Evolutionary conservation across 805 yeast genomes (phyloP).

Genomic region (Cyberlindnera nakhonratchasimensis): DNA sequence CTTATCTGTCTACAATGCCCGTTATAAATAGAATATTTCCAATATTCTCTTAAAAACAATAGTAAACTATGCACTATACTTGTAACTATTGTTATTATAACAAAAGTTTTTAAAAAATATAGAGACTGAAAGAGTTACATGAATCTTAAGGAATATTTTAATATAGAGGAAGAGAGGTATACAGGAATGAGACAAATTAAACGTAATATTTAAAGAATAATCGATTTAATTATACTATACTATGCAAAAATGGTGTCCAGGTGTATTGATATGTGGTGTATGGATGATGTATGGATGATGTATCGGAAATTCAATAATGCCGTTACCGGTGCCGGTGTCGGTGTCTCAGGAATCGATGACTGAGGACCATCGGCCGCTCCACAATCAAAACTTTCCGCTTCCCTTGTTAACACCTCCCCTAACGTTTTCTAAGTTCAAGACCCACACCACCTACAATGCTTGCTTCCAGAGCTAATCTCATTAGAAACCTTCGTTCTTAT

Average conservation of each 20-base stretch:
- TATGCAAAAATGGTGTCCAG: not conserved
- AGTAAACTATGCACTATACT: too few relatives aligned
- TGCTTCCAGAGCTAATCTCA: conserved; percentile 10
- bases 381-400: not conserved
- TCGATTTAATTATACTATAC: not conserved
- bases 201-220: too few relatives aligned
- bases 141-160: too few relatives aligned
- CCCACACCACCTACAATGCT: conserved; percentile 9
- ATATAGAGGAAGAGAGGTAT: too few relatives aligned
- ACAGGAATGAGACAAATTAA: too few relatives aligned
- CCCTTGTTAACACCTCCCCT: conserved; percentile 2
- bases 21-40: too few relatives aligned
- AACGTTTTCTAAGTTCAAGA: not conserved
- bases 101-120: too few relatives aligned
- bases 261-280: not conserved
- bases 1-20: too few relatives aligned
- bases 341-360: conserved; percentile 1
- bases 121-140: too few relatives aligned
- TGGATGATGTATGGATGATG: not conserved
- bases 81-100: too few relatives aligned
- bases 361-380: not conserved
- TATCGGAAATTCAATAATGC: too few relatives aligned
- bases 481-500: conserved; percentile 27
- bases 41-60: too few relatives aligned
- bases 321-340: conserved; percentile 7